Percentiles rank a stretch among this genome's conserved stretches.
Evolutionary conservation across 2,329 filamentous ascomycete species (phyloP).

Genomic region (Endothia cerciana): DNA sequence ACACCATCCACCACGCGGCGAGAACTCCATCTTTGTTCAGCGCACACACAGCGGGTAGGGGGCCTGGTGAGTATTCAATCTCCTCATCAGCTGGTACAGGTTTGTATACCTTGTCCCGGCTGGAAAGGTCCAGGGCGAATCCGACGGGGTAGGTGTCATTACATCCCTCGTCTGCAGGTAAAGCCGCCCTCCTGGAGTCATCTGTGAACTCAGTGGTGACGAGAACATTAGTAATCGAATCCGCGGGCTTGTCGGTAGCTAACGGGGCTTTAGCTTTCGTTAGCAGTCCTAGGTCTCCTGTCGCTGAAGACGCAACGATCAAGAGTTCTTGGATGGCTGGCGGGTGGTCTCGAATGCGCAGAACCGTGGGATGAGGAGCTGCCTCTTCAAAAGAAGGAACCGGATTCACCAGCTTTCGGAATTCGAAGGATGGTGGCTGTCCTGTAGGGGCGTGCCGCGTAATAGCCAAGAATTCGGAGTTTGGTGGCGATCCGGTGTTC

Average conservation of each 20-base stretch:
- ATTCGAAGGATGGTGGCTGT: constrained; percentile 62
- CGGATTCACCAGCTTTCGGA: constrained; percentile 76
- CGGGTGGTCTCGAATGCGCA: constrained; percentile 78
- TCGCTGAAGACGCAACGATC: constrained; percentile 79
- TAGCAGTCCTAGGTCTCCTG: constrained; percentile 77
- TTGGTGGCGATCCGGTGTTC: constrained; percentile 58
- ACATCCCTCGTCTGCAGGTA: constrained; percentile 68
- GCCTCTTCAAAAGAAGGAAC: constrained; percentile 72
- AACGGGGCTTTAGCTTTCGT: constrained; percentile 73
- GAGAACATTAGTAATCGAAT: constrained; percentile 68
- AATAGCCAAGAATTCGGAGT: constrained; percentile 79
- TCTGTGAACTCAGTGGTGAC: constrained; percentile 72
- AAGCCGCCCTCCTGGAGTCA: constrained; percentile 73
- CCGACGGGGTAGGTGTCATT: constrained; percentile 81
- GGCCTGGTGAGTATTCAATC: constrained; percentile 76
- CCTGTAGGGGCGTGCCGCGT: constrained; percentile 62
- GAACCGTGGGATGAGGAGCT: constrained; percentile 75
- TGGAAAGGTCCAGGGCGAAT: constrained; percentile 80
- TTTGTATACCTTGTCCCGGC: constrained; percentile 74
- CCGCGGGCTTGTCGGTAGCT: constrained; percentile 58
- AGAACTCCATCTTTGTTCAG: constrained; percentile 89
- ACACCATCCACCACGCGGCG: constrained; percentile 88
- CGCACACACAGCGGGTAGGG: constrained; percentile 81
- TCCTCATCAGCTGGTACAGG: constrained; percentile 79
- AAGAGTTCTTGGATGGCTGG: constrained; percentile 81